These are phyloP conservation scores for Tetrapyrgos nigripes DNA, from an alignment of 1,284 basidiomycete species.

Conservation along the genomic window DNA sequence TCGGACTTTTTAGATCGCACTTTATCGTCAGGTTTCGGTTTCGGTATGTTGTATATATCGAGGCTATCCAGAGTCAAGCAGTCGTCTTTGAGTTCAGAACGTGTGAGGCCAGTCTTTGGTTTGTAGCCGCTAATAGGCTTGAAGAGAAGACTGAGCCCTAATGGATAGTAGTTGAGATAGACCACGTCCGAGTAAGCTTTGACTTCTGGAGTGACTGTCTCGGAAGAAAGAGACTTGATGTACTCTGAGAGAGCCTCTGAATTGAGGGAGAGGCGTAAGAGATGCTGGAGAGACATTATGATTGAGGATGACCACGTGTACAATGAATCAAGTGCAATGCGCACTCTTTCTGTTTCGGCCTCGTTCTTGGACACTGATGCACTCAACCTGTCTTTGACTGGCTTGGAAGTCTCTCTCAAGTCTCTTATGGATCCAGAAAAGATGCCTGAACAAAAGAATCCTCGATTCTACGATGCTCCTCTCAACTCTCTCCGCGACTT, in stretches of 20 bases:
- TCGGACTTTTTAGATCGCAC: conserved; percentile 46
- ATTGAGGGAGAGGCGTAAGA: conserved; percentile 50
- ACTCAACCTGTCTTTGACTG: conserved; percentile 2
- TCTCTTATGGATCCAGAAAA: conserved; percentile 12
- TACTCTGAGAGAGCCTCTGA: conserved; percentile 51
- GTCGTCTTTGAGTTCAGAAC: conserved; percentile 54
- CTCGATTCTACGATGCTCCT: conserved; percentile 23
- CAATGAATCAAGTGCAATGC: neutral
- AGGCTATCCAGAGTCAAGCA: conserved; percentile 70
- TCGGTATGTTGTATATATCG: conserved; percentile 78
- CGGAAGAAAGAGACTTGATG: conserved; percentile 44
- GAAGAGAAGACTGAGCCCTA: conserved; percentile 84
- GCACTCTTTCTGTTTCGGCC: conserved; percentile 5
- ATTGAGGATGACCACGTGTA: conserved; percentile 9
- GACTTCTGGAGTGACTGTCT: conserved; percentile 56
- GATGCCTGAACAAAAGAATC: conserved; percentile 9
- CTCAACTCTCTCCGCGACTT: conserved; percentile 18
- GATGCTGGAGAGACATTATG: conserved; percentile 36
- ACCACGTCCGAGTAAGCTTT: conserved; percentile 83
- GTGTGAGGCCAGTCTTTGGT: conserved; percentile 51
- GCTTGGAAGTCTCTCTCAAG: conserved; percentile 7
- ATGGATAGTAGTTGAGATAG: conserved; percentile 82
- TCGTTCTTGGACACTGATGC: conserved; percentile 6
- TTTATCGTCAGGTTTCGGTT: conserved; percentile 32
- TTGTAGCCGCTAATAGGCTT: conserved; percentile 65